A percentile compares a stretch with the other conserved stretches of the same genome.
Conservation (phyloP, 108 stramenopile genomes). For the Skeletonema tropicum region DNA sequence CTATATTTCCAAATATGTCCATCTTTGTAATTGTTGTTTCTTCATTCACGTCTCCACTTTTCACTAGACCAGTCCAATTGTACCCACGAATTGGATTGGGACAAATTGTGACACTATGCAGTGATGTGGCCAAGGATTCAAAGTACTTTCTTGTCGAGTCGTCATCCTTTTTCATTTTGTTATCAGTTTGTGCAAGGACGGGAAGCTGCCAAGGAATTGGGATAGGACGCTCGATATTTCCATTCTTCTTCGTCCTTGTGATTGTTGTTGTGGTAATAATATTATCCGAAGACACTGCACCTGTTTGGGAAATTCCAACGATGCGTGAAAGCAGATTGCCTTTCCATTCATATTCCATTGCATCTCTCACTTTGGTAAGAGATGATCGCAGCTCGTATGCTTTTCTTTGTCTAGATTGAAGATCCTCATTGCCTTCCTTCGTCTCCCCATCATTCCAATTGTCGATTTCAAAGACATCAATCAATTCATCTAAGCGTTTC, state of each 20-base stretch:
- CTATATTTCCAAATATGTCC: slow-evolving; percentile 3
- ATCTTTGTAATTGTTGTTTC: slow-evolving; percentile 7
- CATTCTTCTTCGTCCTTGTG: slow-evolving; percentile 39
- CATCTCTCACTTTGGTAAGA: slow-evolving; percentile 6
- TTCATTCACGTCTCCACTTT: slow-evolving; percentile 41
- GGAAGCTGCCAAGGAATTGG: slow-evolving; percentile 44
- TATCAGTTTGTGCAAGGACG: slow-evolving; percentile 14
- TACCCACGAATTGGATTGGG: slow-evolving; percentile 53
- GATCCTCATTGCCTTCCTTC: background rate
- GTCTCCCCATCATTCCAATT: slow-evolving; percentile 15
- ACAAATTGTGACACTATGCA: slow-evolving; percentile 35
- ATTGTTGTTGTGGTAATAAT: slow-evolving; percentile 24
- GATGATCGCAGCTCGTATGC: background rate
- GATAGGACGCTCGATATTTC: slow-evolving; percentile 39
- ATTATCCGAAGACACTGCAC: background rate
- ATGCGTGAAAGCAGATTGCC: slow-evolving; percentile 34
- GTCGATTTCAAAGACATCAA: slow-evolving; percentile 15
- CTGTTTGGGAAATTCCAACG: slow-evolving; percentile 23
- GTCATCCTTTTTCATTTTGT: background rate
- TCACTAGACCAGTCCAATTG: slow-evolving; percentile 40
- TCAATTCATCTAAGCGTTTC: slow-evolving; percentile 9
- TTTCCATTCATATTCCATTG: slow-evolving; percentile 32
- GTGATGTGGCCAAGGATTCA: slow-evolving; percentile 23
- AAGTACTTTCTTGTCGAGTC: slow-evolving; percentile 11
- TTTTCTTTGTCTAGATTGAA: background rate